These are phyloP conservation scores for Escallonia herrerae DNA, from an alignment of 129 eudicot species.

Conservation along the genomic window DNA sequence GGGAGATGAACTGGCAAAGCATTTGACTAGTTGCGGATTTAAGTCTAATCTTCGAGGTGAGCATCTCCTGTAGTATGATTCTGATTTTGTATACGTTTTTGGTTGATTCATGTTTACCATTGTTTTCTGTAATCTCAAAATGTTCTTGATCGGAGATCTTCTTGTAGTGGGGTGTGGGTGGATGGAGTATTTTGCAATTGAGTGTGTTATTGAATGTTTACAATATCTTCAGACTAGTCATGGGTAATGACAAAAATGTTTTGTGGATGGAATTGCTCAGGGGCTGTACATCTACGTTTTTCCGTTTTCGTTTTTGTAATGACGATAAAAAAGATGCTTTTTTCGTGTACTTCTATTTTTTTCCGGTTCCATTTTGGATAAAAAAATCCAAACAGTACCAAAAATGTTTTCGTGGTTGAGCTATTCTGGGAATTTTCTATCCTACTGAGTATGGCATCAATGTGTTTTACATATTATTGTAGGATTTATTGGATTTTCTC, in stretches of 20 bases:
- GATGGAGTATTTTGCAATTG: not conserved
- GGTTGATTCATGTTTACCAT: too few relatives aligned
- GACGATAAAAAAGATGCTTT: too few relatives aligned
- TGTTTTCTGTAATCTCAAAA: too few relatives aligned
- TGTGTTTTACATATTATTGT: too few relatives aligned
- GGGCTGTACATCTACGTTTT: too few relatives aligned
- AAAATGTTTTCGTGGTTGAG: constrained; percentile 20
- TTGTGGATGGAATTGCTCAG: not conserved
- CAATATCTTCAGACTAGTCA: not conserved
- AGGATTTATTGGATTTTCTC: too few relatives aligned
- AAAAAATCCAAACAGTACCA: too few relatives aligned
- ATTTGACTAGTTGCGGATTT: constrained; percentile 86
- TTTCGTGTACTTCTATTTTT: too few relatives aligned
- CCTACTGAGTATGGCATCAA: too few relatives aligned
- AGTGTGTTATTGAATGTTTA: not conserved
- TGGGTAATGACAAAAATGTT: not conserved
- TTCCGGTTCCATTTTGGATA: too few relatives aligned
- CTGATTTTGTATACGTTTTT: constrained; percentile 4
- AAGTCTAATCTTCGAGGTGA: constrained; percentile 75
- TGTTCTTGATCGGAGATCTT: constrained; percentile 6
- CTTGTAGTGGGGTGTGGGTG: not conserved
- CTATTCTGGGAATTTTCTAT: too few relatives aligned
- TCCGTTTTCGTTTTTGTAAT: too few relatives aligned
- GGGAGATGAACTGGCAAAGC: constrained; percentile 91
- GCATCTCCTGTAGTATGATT: constrained; percentile 13